Evolutionary conservation across 106 monocot species (phyloP), one percentile per base, ranked within the genome.

Genomic region (Narthecium ossifragum): DNA sequence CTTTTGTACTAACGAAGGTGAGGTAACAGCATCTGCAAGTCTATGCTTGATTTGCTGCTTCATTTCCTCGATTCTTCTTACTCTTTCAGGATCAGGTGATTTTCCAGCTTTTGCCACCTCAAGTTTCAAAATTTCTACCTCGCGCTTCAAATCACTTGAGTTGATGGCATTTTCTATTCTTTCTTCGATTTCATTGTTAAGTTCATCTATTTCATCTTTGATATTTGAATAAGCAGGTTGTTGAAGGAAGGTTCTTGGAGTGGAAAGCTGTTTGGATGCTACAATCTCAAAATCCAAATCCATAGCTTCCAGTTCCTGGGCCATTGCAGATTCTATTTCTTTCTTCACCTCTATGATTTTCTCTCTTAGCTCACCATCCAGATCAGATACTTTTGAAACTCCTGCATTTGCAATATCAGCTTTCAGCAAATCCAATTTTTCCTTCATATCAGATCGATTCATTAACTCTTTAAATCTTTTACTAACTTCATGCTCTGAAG

Each of bases 401-500:
- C 84, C 88, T 25, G 37, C 59, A 47, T 40, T 64, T 8, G 71
- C 38, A 22, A 72, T 30, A 13, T 67, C 71, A 24, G 84, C 68
- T 56, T 32, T 80, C 74, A 86, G 22, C 23, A 83, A 53, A 10
- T 75, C 77, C 60, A 73, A 62, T 57, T 75, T 80, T 31, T 53
- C 78, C 55, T 69, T 75, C 24, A 72, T 57, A 46, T 73, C 53
- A 18, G 64, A 2, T 41, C 17, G 68, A 60, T 89, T 89, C 13
- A 89, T 73, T 69, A 72, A 78, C 62, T 69, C 81, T 78, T 89
- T 78, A 64, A 89, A 51, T 34, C 25, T 84, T 70, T 84, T 78
- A 18, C 70, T 63, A n/a, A n/a, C 37, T 89, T 89, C 4, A 21
- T 57, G 46, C 18, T 74, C 15, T 36, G 47, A 28, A 80, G 75